Evolutionary conservation across 1,284 basidiomycete genomes (phyloP), one percentile per base, ranked within the genome.

Genomic region (Leucoagaricus sp.): DNA sequence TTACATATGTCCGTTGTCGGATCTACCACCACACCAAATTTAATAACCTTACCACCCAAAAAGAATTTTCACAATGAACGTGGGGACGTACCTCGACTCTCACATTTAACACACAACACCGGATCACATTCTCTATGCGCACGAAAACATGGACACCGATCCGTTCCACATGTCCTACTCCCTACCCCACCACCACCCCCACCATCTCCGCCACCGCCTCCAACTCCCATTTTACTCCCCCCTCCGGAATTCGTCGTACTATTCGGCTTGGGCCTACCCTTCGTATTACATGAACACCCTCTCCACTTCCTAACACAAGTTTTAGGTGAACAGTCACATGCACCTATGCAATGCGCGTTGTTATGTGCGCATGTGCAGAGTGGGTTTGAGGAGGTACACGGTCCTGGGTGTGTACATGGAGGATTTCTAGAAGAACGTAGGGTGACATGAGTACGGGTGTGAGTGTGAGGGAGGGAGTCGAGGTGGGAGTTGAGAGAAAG

Each of bases 81-180:
- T 26, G 26, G 13, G 3, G 23, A 63, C 71, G 46, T 52, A 75
- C 76, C 65, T 74, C 42, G 31, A 45, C 69, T 64, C 45, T 70
- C 66, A 57, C 80, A 83, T 10, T 65, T 67, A 0, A 62, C 1
- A 61, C 83, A 85, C 9, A 81, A 44, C 19, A 78, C 77, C 0
- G 81, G 79, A 62, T 83, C 81, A 60, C 84, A 86, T 63, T 85
- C 83, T n/a, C 81, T 68, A 25, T 71, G 64, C 0, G 73, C 72
- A 3, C 58, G 58, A 47, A 67, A 72, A 62, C 84, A 86, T 0
- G 76, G 73, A 61, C 83, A 86, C 10, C 67, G 65, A 3, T 64
- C 58, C 1, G 70, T 75, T 13, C 62, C 57, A 49, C 69, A 71
- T 1, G 63, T 55, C 17, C 60, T 66, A 19, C 60, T 67, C 17